These are phyloP conservation scores for Multifurca ochricompacta DNA, from an alignment of 768 basidiomycete genomes.

Conservation along the genomic window DNA sequence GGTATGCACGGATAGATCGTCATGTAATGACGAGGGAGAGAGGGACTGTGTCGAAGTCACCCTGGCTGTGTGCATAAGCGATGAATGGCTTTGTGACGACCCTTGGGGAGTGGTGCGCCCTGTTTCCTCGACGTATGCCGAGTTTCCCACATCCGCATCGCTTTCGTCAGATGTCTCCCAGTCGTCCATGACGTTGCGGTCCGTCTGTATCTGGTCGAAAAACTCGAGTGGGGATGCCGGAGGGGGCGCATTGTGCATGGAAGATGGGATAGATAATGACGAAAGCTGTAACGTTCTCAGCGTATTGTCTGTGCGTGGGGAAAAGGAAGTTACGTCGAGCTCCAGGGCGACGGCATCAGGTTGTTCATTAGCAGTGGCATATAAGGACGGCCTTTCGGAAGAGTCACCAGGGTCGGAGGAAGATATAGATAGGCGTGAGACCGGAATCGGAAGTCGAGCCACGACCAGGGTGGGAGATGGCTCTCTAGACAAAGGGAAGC, in stretches of 20 bases:
- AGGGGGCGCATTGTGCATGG: constrained; percentile 53
- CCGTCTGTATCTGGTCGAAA: constrained; percentile 66
- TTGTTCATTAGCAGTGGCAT: constrained; percentile 14
- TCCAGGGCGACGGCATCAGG: neutral
- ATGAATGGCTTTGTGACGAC: constrained; percentile 11
- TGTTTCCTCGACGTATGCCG: constrained; percentile 22
- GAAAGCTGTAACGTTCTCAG: constrained; percentile 42
- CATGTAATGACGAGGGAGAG: constrained; percentile 5
- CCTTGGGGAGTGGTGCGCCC: constrained; percentile 9
- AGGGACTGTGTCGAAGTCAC: constrained; percentile 15
- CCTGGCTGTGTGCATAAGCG: neutral
- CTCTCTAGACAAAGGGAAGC: constrained; percentile 7
- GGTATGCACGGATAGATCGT: constrained; percentile 3
- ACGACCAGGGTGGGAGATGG: neutral
- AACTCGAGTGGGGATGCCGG: constrained; percentile 62
- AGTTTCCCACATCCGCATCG: constrained; percentile 24
- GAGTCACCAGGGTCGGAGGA: constrained; percentile 22
- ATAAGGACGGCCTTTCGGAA: constrained; percentile 20
- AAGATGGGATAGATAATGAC: constrained; percentile 33
- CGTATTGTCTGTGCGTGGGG: neutral
- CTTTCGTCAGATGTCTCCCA: constrained; percentile 50
- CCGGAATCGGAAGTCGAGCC: neutral
- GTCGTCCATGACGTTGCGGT: constrained; percentile 68
- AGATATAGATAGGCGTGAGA: constrained; percentile 5
- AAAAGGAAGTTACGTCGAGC: neutral